These are phyloP conservation scores for Scutellaria minor DNA, from an alignment of 257 asterid genomes.

Conservation along the genomic window DNA sequence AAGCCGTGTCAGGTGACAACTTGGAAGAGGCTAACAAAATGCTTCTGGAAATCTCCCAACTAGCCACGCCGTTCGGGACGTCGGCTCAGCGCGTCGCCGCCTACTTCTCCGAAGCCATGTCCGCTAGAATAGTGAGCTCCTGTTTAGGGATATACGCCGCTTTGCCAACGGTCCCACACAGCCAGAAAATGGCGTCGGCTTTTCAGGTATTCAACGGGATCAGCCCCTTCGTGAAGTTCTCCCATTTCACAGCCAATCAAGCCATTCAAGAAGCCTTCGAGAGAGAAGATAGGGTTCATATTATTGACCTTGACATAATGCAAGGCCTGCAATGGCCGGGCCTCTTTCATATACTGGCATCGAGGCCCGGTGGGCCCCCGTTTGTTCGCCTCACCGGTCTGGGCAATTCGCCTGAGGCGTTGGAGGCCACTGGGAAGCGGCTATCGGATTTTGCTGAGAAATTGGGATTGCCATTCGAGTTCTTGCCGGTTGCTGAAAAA, in stretches of 20 bases:
- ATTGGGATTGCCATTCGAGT: slow-evolving; percentile 87
- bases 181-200: slow-evolving; percentile 85
- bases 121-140: slow-evolving; percentile 81
- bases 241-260: slow-evolving; percentile 96
- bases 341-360: slow-evolving; percentile 84
- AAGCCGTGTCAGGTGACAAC: slow-evolving; percentile 81
- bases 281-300: slow-evolving; percentile 91
- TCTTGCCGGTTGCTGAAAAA: slow-evolving; percentile 76
- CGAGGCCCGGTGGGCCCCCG: slow-evolving; percentile 94
- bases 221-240: slow-evolving; percentile 90
- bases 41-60: slow-evolving; percentile 83
- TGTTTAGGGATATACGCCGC: slow-evolving; percentile 86
- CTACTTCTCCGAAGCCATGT: slow-evolving; percentile 98
- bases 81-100: slow-evolving; percentile 99
- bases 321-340: slow-evolving; percentile 99
- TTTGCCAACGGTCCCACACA: slow-evolving; percentile 65
- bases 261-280: slow-evolving; percentile 98
- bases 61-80: slow-evolving; percentile 92
- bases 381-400: slow-evolving; percentile 85
- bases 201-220: slow-evolving; percentile 93
- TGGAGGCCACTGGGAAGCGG: slow-evolving; percentile 92
- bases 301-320: slow-evolving; percentile 93
- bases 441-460: slow-evolving; percentile 86
- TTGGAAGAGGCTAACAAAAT: slow-evolving; percentile 80
- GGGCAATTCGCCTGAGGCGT: slow-evolving; percentile 86